Percentiles rank a stretch among this genome's conserved stretches.
Evolutionary conservation across 805 yeast genomes (phyloP).

Genomic region (Hyphopichia homilentoma): DNA sequence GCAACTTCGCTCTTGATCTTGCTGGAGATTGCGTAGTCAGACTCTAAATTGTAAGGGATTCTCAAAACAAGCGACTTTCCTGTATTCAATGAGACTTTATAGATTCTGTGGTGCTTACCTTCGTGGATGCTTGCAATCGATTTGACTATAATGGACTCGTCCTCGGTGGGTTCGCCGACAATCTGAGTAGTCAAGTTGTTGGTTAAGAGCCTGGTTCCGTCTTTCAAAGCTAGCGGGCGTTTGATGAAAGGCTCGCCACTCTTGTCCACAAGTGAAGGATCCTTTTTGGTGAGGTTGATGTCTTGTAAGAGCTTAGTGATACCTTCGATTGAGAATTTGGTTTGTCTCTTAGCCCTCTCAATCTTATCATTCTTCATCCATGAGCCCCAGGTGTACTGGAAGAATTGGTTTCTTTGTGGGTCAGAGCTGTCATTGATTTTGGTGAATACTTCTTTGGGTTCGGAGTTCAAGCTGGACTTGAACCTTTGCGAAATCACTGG

Average conservation of each 20-base stretch:
- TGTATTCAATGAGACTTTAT: conserved; percentile 63
- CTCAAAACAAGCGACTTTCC: conserved; percentile 68
- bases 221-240: conserved; percentile 37
- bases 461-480: conserved; percentile 8
- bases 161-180: conserved; percentile 44
- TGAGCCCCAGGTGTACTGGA: conserved; percentile 91
- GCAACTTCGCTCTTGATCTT: conserved; percentile 89
- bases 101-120: conserved; percentile 90
- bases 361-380: conserved; percentile 79
- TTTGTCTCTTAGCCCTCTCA: conserved; percentile 73
- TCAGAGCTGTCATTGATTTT: conserved; percentile 57
- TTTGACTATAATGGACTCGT: conserved; percentile 47
- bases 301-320: conserved; percentile 50
- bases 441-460: conserved; percentile 46
- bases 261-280: conserved; percentile 18
- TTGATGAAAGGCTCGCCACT: conserved; percentile 18
- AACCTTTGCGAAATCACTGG: neutral
- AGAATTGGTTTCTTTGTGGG: conserved; percentile 68
- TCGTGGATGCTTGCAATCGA: conserved; percentile 84
- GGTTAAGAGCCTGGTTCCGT: conserved; percentile 42
- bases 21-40: conserved; percentile 60
- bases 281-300: conserved; percentile 35
- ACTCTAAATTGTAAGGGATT: conserved; percentile 76
- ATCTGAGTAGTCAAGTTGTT: conserved; percentile 43
- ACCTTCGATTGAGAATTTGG: conserved; percentile 81